phyloP scores from a whole-genome alignment of 2,329 filamentous ascomycete species.

The Nannizzia gypsea region DNA sequence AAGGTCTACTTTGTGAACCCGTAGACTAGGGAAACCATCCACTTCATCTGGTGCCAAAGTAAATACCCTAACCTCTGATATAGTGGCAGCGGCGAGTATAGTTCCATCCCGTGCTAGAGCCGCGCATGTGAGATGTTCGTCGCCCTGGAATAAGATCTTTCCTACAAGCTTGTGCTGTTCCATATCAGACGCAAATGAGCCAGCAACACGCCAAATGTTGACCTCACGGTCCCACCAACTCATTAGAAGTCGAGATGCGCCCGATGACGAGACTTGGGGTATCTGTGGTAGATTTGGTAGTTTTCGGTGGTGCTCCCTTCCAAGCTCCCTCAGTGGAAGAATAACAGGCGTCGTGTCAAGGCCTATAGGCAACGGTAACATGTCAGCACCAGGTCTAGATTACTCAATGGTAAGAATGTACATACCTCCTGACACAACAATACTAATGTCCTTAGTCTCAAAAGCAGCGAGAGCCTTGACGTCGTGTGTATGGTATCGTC shows the following conservation, averaged over 20 bases:
- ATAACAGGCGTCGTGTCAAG: slow-evolving; percentile 77
- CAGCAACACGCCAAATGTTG: slow-evolving; percentile 60
- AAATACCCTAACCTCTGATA: slow-evolving; percentile 65
- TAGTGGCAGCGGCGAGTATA: slow-evolving; percentile 64
- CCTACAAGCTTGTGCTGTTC: slow-evolving; percentile 47
- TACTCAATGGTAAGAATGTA: neutral
- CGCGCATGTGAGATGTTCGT: slow-evolving; percentile 71
- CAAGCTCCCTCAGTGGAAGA: slow-evolving; percentile 64
- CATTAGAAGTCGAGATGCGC: slow-evolving; percentile 61
- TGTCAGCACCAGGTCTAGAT: slow-evolving; percentile 3
- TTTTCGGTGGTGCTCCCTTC: slow-evolving; percentile 66
- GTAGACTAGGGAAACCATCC: slow-evolving; percentile 43
- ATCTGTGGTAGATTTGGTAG: slow-evolving; percentile 76
- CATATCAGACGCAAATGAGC: slow-evolving; percentile 36
- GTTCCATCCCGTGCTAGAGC: slow-evolving; percentile 59
- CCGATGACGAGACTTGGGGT: slow-evolving; percentile 60
- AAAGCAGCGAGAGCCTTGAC: slow-evolving; percentile 90
- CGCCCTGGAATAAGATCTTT: slow-evolving; percentile 53
- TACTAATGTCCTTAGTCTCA: slow-evolving; percentile 69
- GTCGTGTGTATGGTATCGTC: slow-evolving; percentile 82
- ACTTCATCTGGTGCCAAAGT: slow-evolving; percentile 46
- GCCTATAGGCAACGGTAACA: slow-evolving; percentile 38
- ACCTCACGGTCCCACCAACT: slow-evolving; percentile 90
- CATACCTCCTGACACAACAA: slow-evolving; percentile 79
- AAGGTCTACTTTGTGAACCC: slow-evolving; percentile 58